These are phyloP conservation scores for Camellia oleifera DNA, from an alignment of 179 eudicot genomes.

Conservation along the genomic window DNA sequence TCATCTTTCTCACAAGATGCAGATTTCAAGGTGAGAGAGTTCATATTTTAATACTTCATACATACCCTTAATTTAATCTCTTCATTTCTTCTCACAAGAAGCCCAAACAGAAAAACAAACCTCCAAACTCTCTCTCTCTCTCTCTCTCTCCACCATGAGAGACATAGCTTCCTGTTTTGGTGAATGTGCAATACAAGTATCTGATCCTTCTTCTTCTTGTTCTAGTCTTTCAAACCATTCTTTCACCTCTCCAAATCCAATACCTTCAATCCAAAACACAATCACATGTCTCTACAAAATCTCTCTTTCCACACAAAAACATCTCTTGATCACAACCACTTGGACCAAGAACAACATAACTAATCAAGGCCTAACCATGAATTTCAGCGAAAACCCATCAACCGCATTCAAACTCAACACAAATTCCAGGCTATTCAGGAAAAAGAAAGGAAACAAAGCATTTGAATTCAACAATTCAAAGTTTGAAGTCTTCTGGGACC, in stretches of 20 bases:
- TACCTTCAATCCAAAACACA: conserved; percentile 40
- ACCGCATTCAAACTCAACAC: conserved; percentile 51
- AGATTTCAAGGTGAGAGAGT: conserved; percentile 16
- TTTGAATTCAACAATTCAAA: conserved; percentile 32
- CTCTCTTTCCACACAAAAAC: conserved; percentile 28
- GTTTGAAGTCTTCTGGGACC: conserved; percentile 70
- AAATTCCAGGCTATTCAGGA: conserved; percentile 55
- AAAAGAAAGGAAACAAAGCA: conserved; percentile 56
- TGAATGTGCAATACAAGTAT: conserved; percentile 41
- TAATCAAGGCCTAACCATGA: conserved; percentile 52
- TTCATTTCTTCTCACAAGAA: background rate
- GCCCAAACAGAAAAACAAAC: background rate
- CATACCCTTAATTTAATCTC: background rate
- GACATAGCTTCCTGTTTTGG: conserved; percentile 34
- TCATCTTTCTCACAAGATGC: conserved; percentile 7
- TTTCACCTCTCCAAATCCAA: conserved; percentile 30
- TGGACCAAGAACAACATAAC: conserved; percentile 46
- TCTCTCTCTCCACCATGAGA: conserved; percentile 19
- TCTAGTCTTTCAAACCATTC: conserved; percentile 39
- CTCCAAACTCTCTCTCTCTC: conserved; percentile 9
- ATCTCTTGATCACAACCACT: conserved; percentile 31
- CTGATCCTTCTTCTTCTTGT: conserved; percentile 40
- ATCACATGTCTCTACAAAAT: conserved; percentile 38
- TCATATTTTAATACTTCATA: conserved; percentile 14
- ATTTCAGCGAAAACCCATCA: conserved; percentile 40